These are phyloP conservation scores for Galerina marginata DNA, from an alignment of 768 basidiomycete species.

Conservation along the genomic window DNA sequence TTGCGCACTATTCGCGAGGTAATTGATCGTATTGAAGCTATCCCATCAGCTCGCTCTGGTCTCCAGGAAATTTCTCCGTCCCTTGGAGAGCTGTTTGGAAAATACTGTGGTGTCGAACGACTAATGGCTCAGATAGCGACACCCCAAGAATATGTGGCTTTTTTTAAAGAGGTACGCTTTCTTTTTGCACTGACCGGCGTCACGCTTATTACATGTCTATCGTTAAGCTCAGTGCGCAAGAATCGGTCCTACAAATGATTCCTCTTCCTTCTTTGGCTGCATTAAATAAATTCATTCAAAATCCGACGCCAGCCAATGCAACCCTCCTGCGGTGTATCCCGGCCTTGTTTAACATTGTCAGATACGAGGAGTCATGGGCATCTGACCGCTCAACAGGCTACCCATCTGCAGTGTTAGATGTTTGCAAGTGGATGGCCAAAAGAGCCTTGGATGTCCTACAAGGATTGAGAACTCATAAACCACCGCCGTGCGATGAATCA, in stretches of 20 bases:
- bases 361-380: not conserved
- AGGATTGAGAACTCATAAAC: not conserved
- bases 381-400: too few relatives aligned
- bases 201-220: too few relatives aligned
- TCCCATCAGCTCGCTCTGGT: not conserved
- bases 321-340: not conserved
- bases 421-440: conserved; percentile 16
- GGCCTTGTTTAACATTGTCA: not conserved
- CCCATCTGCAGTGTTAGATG: not conserved
- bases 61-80: not conserved
- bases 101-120: not conserved
- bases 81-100: not conserved
- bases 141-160: not conserved
- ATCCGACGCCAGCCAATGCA: not conserved
- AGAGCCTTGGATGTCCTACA: conserved; percentile 10
- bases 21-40: not conserved
- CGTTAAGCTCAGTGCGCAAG: not conserved
- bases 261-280: not conserved
- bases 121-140: not conserved
- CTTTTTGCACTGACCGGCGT: not conserved
- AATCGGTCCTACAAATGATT: not conserved
- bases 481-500: not conserved
- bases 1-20: not conserved
- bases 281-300: not conserved
- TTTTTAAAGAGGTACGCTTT: not conserved